Base-by-base conservation (phyloP, 2,329 filamentous ascomycete genomes). In the Monilinia laxa region DNA sequence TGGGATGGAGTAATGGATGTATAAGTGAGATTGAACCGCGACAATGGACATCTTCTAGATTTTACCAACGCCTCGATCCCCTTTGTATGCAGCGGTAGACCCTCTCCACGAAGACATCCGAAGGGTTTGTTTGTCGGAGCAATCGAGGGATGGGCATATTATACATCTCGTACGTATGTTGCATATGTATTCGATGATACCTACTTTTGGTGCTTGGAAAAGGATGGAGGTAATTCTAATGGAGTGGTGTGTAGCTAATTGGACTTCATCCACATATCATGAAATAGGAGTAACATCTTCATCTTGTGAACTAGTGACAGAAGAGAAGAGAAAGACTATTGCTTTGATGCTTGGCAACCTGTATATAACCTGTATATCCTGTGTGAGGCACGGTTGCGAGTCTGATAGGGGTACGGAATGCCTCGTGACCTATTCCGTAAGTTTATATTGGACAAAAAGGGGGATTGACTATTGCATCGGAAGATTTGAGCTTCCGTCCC, bases 1-100 rank as follows among this genome's bases (percentile, higher is more conserved):
- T 58, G 40, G 47, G 62, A 14, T 12, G 52, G 52, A 49, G 62
- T 64, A 55, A 64, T 49, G 40, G 45, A 0, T 12, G 38, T 49
- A 18, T 20, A 23, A 49, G 35, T 49, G 42, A 28, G 16, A 40
- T 51, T 18, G 4, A 60, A 23, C 23, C 58, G 51, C 58, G 45
- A 60, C 38, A 51, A 60, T 18, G n/a, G 38, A 35, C 14, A 52
- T 23, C 45, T 49, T 20, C 25, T 60, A 35, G 12, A 38, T 23
- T 35, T 2, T 11, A 23, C 18, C 57, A 60, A n/a, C 45, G 23
- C 12, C 7, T 51, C 7, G 31, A 31, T 4, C 47, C 23, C 35
- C 42, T 18, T 18, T n/a, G 53, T 47, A 18, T 49, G 25, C 57
- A 38, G 40, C 40, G 28, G 28, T 18, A 14, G 31, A 14, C 28